These are phyloP conservation scores for Blastomyces parvus DNA, from an alignment of 2,329 filamentous ascomycete genomes.

Conservation along the genomic window DNA sequence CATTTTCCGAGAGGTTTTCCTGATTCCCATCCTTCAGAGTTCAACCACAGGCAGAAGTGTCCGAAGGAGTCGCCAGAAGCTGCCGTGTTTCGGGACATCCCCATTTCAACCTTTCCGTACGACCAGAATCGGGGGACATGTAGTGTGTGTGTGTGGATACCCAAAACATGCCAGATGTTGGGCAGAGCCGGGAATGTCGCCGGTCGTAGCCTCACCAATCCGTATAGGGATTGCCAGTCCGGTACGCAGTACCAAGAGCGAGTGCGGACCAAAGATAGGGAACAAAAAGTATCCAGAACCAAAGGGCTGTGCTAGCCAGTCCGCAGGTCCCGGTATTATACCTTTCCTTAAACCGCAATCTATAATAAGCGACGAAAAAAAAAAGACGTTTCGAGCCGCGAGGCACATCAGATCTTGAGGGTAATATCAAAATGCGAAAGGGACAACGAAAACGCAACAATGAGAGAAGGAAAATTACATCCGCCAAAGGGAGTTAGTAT, in stretches of 20 bases:
- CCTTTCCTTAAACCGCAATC: constrained; percentile 12
- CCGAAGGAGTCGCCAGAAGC: background rate
- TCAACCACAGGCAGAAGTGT: constrained; percentile 23
- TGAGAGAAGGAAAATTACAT: constrained; percentile 23
- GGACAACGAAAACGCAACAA: constrained; percentile 16
- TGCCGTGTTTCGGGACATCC: background rate
- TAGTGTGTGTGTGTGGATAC: constrained; percentile 16
- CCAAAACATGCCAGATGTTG: constrained; percentile 31
- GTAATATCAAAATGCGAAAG: constrained; percentile 37
- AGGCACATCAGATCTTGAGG: constrained; percentile 40
- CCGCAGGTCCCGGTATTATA: constrained; percentile 15
- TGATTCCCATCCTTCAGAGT: constrained; percentile 8
- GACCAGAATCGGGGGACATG: constrained; percentile 13
- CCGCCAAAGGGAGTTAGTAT: constrained; percentile 25
- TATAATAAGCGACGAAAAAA: constrained; percentile 25
- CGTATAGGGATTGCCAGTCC: constrained; percentile 25
- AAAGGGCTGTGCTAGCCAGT: constrained; percentile 17
- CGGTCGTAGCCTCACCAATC: constrained; percentile 16
- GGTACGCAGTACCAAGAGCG: constrained; percentile 31
- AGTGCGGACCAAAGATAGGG: constrained; percentile 32
- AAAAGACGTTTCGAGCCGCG: constrained; percentile 37
- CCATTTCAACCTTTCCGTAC: background rate
- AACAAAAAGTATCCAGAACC: constrained; percentile 16
- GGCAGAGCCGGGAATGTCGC: constrained; percentile 17
- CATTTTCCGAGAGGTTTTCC: background rate